Percentiles rank a stretch among this genome's conserved stretches.
Conservation (phyloP, 495 filamentous ascomycete genomes). For the Neurospora sp. region DNA sequence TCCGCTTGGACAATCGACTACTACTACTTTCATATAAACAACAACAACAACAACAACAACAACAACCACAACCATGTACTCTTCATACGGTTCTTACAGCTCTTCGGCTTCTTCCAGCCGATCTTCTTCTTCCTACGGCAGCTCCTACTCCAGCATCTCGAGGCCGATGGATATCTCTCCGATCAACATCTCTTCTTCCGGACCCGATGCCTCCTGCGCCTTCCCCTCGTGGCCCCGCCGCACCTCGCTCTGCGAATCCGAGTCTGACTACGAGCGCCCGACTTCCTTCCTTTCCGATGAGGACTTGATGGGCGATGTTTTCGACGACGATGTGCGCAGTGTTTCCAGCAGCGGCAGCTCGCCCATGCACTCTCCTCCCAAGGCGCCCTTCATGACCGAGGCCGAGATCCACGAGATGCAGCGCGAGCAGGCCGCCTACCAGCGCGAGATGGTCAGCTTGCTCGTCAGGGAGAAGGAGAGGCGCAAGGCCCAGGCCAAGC, state of each 20-base stretch:
- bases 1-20: conserved; percentile 4
- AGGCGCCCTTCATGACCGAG: conserved; percentile 17
- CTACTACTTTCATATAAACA: conserved; percentile 1
- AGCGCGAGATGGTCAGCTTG: conserved; percentile 35
- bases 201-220: conserved; percentile 33
- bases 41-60: background rate
- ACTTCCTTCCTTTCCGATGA: conserved; percentile 41
- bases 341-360: conserved; percentile 37
- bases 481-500: conserved; percentile 24
- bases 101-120: conserved; percentile 16
- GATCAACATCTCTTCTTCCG: conserved; percentile 27
- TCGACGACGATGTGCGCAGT: conserved; percentile 35
- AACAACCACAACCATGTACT: conserved; percentile 28
- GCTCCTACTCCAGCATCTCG: conserved; percentile 24
- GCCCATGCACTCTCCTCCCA: conserved; percentile 21
- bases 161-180: conserved; percentile 44
- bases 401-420: conserved; percentile 33
- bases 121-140: conserved; percentile 14
- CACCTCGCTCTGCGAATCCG: conserved; percentile 30
- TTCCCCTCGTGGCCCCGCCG: conserved; percentile 43
- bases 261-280: conserved; percentile 28
- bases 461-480: conserved; percentile 39
- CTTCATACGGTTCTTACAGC: conserved; percentile 26
- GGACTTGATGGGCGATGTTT: conserved; percentile 30
- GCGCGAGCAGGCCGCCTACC: conserved; percentile 33